Evolutionary conservation across 2,329 filamentous ascomycete genomes (phyloP).

Genomic region (Cercospora sojina): DNA sequence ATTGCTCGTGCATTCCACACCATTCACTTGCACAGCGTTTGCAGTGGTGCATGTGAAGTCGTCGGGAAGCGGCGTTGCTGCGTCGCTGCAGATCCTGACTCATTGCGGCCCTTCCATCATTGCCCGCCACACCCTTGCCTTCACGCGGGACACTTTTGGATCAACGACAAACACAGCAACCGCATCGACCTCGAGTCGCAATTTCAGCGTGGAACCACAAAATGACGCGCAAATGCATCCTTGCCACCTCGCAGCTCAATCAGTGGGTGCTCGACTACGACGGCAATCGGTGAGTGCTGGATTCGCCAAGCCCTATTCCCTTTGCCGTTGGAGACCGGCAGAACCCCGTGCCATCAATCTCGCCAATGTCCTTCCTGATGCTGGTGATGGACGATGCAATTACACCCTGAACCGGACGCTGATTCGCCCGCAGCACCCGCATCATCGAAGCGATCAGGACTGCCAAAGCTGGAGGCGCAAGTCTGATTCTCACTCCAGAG

Average conservation of each 20-base stretch:
- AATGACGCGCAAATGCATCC: conserved; percentile 38
- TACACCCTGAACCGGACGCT: not conserved
- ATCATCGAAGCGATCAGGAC: conserved; percentile 62
- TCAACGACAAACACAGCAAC: not conserved
- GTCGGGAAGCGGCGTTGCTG: not conserved
- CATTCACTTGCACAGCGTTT: not conserved
- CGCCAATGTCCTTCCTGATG: not conserved
- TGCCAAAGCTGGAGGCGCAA: conserved; percentile 63
- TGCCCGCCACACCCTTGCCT: not conserved
- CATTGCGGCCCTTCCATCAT: not conserved
- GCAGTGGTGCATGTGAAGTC: not conserved
- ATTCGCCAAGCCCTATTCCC: not conserved
- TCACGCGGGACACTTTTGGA: not conserved
- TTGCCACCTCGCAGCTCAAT: conserved; percentile 48
- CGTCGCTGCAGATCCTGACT: conserved; percentile 1
- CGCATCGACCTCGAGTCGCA: not conserved
- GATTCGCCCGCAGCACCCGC: conserved; percentile 41
- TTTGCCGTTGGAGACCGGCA: not conserved
- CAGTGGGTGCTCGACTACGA: conserved; percentile 59
- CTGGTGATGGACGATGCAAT: no score
- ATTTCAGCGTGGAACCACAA: not conserved
- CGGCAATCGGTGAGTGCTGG: conserved; percentile 53
- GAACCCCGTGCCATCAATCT: not conserved
- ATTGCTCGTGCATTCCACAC: not conserved
- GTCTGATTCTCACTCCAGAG: conserved; percentile 52